Evolutionary conservation across 2,329 filamentous ascomycete species (phyloP), one percentile per base, ranked within the genome.

Genomic region (Trichoderma sp.): DNA sequence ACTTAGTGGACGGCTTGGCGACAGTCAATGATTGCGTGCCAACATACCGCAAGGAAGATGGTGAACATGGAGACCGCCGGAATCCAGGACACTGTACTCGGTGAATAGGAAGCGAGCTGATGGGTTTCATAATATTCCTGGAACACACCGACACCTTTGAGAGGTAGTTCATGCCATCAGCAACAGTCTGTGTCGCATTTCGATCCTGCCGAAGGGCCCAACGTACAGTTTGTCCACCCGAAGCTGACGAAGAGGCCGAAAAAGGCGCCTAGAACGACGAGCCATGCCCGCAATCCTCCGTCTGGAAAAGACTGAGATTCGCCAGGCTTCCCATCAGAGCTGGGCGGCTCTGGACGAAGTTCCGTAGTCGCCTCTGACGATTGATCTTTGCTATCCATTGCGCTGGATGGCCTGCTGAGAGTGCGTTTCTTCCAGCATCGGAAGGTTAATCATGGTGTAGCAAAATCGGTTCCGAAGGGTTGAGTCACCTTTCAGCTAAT

Each of bases 201-300:
- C 15, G 15, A 24, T 3, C 17, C 12, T n/a, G 48, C 12, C 17
- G n/a, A 21, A 21, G 51, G 30, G 21, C 10, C 2, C 10, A 2
- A 19, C 28, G 5, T 34, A 59, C 56, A 59, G 7, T 59, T 59
- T 12, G 43, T 59, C 56, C 56, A 59, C 6, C 56, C 56, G 14
- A 59, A 59, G 14, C 43, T 48, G 15, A 48, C 26, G 12, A 59
- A 59, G 7, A 59, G 19, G 3, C 43, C 43, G 24, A 48, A 59
- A 7, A 59, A 59, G 0, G 43, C 56, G 12, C 56, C 56, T 7
- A 59, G 39, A 48, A 48, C 56, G 6, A 56, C 54, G 4, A 48
- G 44, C 56, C 56, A 59, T 24, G 56, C 56, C 15, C 30, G 43
- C 28, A 48, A 24, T 19, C 56, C 56, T 17, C 28, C 56, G 6